Evolutionary conservation across 441 rosid species (phyloP).

Genomic region (Corymbia citriodora): DNA sequence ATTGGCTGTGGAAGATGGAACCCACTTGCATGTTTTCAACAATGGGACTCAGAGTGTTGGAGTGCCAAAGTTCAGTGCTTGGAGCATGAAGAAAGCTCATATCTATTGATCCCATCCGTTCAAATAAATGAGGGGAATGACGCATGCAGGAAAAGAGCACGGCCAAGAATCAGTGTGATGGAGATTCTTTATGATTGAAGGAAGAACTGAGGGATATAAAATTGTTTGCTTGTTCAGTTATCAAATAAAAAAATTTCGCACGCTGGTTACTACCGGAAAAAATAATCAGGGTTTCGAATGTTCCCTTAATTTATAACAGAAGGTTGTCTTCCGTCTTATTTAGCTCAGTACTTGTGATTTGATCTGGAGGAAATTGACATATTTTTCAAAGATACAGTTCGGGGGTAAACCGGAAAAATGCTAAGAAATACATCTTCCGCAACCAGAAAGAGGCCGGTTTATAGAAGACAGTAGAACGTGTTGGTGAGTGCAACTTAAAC

Average conservation of each 20-base stretch:
- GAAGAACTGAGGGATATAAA: background rate
- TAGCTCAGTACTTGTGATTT: background rate
- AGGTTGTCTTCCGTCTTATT: background rate
- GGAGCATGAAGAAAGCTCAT: slow-evolving; percentile 39
- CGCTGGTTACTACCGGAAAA: background rate
- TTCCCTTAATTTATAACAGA: background rate
- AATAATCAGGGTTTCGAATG: background rate
- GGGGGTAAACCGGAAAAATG: background rate
- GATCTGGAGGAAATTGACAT: background rate
- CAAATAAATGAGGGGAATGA: background rate
- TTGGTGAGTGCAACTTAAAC: background rate
- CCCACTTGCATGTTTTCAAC: slow-evolving; percentile 60
- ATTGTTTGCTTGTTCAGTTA: background rate
- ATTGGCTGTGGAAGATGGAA: slow-evolving; percentile 25
- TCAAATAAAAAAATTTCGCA: background rate
- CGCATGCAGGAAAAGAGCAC: background rate
- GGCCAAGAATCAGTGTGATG: background rate
- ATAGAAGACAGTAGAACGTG: background rate
- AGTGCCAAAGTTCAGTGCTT: slow-evolving; percentile 20
- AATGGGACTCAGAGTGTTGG: slow-evolving; percentile 45
- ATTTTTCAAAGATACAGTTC: background rate
- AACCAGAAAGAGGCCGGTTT: background rate
- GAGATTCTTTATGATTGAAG: background rate
- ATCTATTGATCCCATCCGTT: background rate
- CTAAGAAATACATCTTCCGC: background rate